Evolutionary conservation across 768 basidiomycete genomes (phyloP).

Genomic region (Mycena haematopus): DNA sequence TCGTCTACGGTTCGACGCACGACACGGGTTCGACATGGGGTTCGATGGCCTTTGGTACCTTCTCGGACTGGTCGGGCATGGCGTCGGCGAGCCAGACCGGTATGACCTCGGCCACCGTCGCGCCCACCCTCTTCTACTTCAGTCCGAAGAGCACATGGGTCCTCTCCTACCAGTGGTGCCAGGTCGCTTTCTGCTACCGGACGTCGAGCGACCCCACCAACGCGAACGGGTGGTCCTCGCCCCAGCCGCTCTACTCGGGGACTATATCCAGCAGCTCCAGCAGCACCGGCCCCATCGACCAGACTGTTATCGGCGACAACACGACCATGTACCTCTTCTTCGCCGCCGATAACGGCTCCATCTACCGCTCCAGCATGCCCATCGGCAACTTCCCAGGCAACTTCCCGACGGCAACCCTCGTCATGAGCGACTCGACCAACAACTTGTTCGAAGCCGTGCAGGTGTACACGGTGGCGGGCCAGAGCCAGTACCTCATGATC

Average conservation of each 20-base stretch:
- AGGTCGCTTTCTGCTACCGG: slow-evolving; percentile 15
- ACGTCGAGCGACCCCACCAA: slow-evolving; percentile 24
- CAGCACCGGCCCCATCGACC: slow-evolving; percentile 21
- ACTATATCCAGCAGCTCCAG: slow-evolving; percentile 10
- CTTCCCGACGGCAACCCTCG: slow-evolving; percentile 4
- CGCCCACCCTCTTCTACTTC: slow-evolving; percentile 21
- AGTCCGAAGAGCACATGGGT: slow-evolving; percentile 22
- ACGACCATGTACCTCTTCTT: slow-evolving; percentile 30
- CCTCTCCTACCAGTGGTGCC: slow-evolving; percentile 20
- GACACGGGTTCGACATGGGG: slow-evolving; percentile 19
- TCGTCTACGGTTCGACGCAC: slow-evolving; percentile 19
- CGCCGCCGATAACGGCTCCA: slow-evolving; percentile 25
- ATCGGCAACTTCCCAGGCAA: slow-evolving; percentile 20
- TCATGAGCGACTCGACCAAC: slow-evolving; percentile 16
- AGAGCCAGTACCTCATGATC: slow-evolving; percentile 23
- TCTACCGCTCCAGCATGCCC: slow-evolving; percentile 26
- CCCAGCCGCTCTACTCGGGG: slow-evolving; percentile 6
- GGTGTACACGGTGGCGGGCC: slow-evolving; percentile 23
- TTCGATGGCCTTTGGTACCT: slow-evolving; percentile 21
- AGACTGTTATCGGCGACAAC: slow-evolving; percentile 24
- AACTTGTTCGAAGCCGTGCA: slow-evolving; percentile 28
- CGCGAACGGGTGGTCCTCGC: slow-evolving; percentile 21
- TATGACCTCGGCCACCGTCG: slow-evolving; percentile 18
- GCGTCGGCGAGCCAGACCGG: slow-evolving; percentile 20
- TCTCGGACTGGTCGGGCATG: slow-evolving; percentile 20